A percentile compares a stretch with the other conserved stretches of the same genome.
Evolutionary conservation across 352 stramenopile genomes (phyloP).

Genomic region (Phytophthora syringae): DNA sequence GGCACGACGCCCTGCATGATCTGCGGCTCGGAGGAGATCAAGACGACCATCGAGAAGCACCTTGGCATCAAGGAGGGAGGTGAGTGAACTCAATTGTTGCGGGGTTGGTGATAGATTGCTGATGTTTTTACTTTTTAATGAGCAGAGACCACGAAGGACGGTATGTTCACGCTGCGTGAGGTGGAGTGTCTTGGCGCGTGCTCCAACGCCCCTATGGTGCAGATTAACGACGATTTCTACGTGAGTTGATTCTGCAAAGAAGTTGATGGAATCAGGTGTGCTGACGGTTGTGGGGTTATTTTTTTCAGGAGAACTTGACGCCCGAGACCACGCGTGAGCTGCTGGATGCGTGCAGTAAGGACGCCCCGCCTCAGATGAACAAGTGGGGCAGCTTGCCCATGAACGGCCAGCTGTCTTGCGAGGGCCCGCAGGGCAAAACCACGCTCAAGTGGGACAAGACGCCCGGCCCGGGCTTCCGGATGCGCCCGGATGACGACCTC

Average conservation of each 20-base stretch:
- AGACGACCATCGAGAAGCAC: constrained; percentile 97
- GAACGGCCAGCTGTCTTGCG: constrained; percentile 99
- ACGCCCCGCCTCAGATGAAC: constrained; percentile 93
- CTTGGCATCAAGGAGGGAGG: constrained; percentile 97
- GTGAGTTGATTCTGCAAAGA: constrained; percentile 24
- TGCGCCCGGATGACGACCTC: constrained; percentile 91
- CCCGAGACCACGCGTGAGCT: constrained; percentile 97
- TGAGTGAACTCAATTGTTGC: constrained; percentile 17
- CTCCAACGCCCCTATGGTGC: constrained; percentile 99
- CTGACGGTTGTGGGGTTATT: constrained; percentile 16
- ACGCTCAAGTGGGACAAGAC: constrained; percentile 89
- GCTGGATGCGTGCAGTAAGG: constrained; percentile 96
- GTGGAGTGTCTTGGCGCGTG: constrained; percentile 99
- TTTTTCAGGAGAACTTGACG: constrained; percentile 97
- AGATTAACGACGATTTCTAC: constrained; percentile 99
- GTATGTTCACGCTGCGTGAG: constrained; percentile 95
- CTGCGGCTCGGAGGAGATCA: constrained; percentile 99
- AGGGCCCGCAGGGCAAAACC: constrained; percentile 97
- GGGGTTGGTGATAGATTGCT: not conserved
- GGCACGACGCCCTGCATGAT: constrained; percentile 99
- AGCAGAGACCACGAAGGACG: constrained; percentile 82
- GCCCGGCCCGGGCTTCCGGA: constrained; percentile 87
- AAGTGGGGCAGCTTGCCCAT: constrained; percentile 99
- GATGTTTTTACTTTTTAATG: not conserved
- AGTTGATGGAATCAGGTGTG: not conserved